Evolutionary conservation across 352 stramenopile species (phyloP), one percentile per base, ranked within the genome.

Genomic region (Pythium brachiatum): DNA sequence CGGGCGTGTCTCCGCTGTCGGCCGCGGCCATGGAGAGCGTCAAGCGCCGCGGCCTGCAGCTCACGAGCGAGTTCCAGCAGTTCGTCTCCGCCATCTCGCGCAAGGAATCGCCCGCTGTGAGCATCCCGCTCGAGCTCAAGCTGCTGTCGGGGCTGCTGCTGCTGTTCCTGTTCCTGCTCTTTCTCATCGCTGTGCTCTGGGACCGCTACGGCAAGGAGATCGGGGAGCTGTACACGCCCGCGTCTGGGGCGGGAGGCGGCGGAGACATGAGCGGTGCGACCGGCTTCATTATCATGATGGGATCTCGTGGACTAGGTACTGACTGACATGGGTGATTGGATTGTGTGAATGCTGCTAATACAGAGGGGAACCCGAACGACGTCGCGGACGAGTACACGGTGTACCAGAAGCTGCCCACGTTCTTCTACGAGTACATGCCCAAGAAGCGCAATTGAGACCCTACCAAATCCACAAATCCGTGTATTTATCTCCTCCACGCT

Each of bases 341-440:
- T n/a, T n/a, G n/a, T n/a, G n/a, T n/a, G n/a, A n/a, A n/a, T n/a
- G n/a, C n/a, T n/a, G n/a, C n/a, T n/a, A n/a, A n/a, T n/a, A 52
- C 56, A 72, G 78, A 88, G 15, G 64, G 77, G 39, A 83, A 83
- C 21, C 78, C 85, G 57, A 84, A 92, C 67, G 79, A 84, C 46
- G 83, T 88, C 5, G 76, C 81, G 16, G 83, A 91, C 69, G 83
- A 94, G 62, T 94, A 86, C 66, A 83, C 83, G 2, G 81, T 92
- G 16, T 94, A 94, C 71, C 83, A 92, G 67, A 92, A 88, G 56
- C 69, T 94, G 21, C 85, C 85, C 1, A 94, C 85, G 18, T 94
- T 94, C 60, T 94, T 94, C 68, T 94, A 94, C 76, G 85, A 94
- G 66, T 94, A 92, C 69, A 83, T 84, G 75, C 76, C 78, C n/a